Evolutionary conservation across 768 basidiomycete species (phyloP).

Genomic region (Termitomyces sp.): DNA sequence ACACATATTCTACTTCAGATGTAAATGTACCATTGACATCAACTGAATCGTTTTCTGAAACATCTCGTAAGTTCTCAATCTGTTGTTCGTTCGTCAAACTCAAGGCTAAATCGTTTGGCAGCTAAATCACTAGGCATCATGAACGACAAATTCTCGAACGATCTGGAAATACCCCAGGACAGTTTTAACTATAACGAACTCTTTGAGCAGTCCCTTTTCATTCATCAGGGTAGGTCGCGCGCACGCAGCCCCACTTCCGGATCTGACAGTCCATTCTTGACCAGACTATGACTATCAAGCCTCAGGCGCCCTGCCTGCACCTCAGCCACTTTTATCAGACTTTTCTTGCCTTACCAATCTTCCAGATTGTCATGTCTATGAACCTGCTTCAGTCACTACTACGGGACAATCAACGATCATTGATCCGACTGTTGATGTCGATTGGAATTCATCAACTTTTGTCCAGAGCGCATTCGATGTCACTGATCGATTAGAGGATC

Average conservation of each 20-base stretch:
- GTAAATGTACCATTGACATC: background rate
- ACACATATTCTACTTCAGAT: background rate
- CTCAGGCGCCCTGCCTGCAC: background rate
- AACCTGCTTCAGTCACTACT: background rate
- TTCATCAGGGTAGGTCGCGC: background rate
- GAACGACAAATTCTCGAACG: too few relatives aligned
- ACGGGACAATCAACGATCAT: background rate
- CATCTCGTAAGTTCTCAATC: background rate
- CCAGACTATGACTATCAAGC: background rate
- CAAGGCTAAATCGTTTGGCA: background rate
- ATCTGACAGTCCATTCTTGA: background rate
- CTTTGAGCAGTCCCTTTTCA: conserved; percentile 3
- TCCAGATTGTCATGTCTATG: background rate
- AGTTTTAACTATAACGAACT: conserved; percentile 6
- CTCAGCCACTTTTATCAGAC: background rate
- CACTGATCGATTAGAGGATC: too few relatives aligned
- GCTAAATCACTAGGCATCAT: background rate
- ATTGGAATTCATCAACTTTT: too few relatives aligned
- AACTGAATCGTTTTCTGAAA: background rate
- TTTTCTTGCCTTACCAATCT: conserved; percentile 2
- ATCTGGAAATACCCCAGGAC: background rate
- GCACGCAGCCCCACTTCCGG: background rate
- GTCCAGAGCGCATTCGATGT: too few relatives aligned
- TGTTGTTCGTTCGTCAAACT: background rate
- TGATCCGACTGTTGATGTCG: background rate